phyloP scores from a whole-genome alignment of 208 protist species.

The Porcisia deanei region DNA sequence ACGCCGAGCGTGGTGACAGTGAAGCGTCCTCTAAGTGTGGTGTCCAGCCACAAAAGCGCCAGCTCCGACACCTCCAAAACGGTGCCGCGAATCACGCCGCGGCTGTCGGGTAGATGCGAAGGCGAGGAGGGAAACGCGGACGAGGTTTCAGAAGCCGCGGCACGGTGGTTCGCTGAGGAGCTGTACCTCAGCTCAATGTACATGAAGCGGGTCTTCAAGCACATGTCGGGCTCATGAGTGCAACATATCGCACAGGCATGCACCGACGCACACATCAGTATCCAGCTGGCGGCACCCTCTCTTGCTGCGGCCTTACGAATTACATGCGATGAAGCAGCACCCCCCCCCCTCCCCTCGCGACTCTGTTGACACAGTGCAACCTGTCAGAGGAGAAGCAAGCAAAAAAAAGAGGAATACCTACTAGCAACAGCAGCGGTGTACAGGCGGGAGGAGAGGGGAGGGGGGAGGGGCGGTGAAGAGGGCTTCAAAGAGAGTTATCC shows the following conservation, averaged over 20 bases:
- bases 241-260: neutral
- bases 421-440: neutral
- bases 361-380: neutral
- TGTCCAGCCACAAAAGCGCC: neutral
- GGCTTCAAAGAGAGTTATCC: too few species aligned
- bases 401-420: neutral
- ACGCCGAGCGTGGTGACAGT: conserved; percentile 1
- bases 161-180: conserved; percentile 28
- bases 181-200: conserved; percentile 37
- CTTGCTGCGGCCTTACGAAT: neutral
- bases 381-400: neutral
- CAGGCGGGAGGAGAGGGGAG: neutral
- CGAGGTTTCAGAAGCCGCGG: conserved; percentile 1
- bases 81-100: neutral
- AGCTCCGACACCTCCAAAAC: conserved; percentile 5
- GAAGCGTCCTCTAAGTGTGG: conserved; percentile 12
- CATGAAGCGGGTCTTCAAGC: conserved; percentile 34
- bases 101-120: conserved; percentile 10
- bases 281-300: neutral
- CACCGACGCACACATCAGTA: neutral
- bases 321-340: neutral
- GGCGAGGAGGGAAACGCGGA: neutral
- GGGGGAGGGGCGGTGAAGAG: neutral
- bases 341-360: neutral
- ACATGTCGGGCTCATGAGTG: conserved; percentile 17